These are phyloP conservation scores for Amanita rimosa DNA, from an alignment of 768 basidiomycete species.

Conservation along the genomic window DNA sequence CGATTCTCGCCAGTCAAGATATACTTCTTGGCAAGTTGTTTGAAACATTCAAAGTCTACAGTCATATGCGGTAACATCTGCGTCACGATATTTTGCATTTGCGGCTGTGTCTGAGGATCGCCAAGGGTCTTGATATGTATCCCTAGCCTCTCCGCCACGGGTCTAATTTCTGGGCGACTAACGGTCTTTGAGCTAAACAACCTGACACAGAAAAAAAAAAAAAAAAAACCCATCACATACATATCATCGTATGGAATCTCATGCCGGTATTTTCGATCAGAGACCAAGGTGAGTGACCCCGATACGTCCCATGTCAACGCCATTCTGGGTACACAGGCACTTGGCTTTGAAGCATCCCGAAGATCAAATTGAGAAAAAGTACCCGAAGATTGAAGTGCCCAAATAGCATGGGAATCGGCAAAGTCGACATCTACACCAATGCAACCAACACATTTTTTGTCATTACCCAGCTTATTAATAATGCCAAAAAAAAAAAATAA, in stretches of 20 bases:
- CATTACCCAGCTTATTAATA: too few relatives aligned
- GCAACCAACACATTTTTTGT: too few relatives aligned
- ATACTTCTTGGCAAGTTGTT: conserved; percentile 53
- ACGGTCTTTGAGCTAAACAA: background rate
- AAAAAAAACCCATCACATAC: conserved; percentile 26
- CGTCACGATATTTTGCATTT: conserved; percentile 47
- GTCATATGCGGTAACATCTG: conserved; percentile 23
- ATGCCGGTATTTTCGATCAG: conserved; percentile 38
- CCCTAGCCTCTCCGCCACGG: conserved; percentile 20
- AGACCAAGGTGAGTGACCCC: conserved; percentile 57
- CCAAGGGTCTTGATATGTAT: conserved; percentile 45
- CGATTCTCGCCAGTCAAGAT: conserved; percentile 38
- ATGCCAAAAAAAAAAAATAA: too few relatives aligned
- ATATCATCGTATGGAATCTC: conserved; percentile 77
- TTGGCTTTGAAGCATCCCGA: conserved; percentile 46
- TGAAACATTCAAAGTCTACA: conserved; percentile 39
- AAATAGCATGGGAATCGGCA: conserved; percentile 58
- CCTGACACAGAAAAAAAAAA: background rate
- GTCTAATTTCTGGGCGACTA: conserved; percentile 28
- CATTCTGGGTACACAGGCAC: conserved; percentile 56
- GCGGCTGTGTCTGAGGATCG: conserved; percentile 39
- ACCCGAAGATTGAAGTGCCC: conserved; percentile 66
- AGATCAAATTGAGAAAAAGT: conserved; percentile 74
- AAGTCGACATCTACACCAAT: conserved; percentile 74
- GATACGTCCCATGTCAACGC: conserved; percentile 56